phyloP scores from a whole-genome alignment of 495 filamentous ascomycete species.

The Hypoxylon fragiforme region DNA sequence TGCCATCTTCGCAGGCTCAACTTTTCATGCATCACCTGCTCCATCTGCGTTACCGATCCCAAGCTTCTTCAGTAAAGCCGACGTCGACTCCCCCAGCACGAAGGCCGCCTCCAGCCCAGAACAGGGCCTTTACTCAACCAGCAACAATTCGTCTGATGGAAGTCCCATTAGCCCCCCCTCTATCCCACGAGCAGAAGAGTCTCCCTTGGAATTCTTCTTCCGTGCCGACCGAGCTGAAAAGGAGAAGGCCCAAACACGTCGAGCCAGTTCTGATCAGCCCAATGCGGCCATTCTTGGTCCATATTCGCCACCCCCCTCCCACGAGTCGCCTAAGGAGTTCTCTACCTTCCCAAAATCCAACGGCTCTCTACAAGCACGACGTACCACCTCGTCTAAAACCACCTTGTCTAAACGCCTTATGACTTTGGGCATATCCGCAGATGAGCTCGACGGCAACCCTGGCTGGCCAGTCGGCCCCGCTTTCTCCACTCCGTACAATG shows the following conservation, averaged over 20 bases:
- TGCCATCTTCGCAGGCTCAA: conserved; percentile 84
- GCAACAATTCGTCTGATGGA: conserved; percentile 48
- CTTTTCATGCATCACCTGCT: conserved; percentile 93
- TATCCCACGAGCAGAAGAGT: conserved; percentile 56
- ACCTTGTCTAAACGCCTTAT: conserved; percentile 45
- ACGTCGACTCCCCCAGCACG: conserved; percentile 62
- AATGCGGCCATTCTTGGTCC: conserved; percentile 33
- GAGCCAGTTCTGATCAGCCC: conserved; percentile 49
- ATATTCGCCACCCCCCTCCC: conserved; percentile 39
- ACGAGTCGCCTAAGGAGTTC: conserved; percentile 41
- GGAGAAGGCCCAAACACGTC: conserved; percentile 64
- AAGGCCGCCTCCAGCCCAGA: conserved; percentile 37
- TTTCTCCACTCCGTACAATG: conserved; percentile 68
- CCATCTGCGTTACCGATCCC: conserved; percentile 92
- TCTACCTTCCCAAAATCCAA: conserved; percentile 38
- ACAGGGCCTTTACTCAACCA: conserved; percentile 43
- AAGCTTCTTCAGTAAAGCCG: conserved; percentile 83
- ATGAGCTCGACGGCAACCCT: conserved; percentile 65
- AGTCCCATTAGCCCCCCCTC: conserved; percentile 41
- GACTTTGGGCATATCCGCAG: conserved; percentile 61
- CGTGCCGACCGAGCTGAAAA: conserved; percentile 79
- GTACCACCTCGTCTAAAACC: conserved; percentile 31
- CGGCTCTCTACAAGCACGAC: no score
- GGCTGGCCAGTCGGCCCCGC: conserved; percentile 60
- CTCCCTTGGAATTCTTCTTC: conserved; percentile 87